phyloP scores from a whole-genome alignment of 805 yeast species.

The Candida sonorensis region DNA sequence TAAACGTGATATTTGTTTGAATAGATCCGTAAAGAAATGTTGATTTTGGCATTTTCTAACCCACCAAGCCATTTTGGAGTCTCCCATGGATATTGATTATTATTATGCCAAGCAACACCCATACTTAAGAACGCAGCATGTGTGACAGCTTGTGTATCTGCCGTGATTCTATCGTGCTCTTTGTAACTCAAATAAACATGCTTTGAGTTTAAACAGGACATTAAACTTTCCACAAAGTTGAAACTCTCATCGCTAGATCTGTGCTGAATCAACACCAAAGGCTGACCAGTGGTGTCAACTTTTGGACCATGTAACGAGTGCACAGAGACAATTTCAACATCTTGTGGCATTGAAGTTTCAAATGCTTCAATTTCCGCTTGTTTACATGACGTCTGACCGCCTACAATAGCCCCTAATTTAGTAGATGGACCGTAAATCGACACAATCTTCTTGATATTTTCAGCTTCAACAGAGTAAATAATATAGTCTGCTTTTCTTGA shows the following conservation, averaged over 20 bases:
- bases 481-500: constrained; percentile 76
- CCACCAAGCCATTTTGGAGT: constrained; percentile 86
- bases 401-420: constrained; percentile 83
- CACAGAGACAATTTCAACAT: constrained; percentile 75
- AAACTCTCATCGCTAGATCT: constrained; percentile 50
- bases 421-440: constrained; percentile 77
- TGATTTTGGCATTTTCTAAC: constrained; percentile 90
- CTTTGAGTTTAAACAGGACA: constrained; percentile 72
- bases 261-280: constrained; percentile 79
- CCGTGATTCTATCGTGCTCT: constrained; percentile 92
- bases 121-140: constrained; percentile 95
- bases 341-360: constrained; percentile 66
- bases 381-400: constrained; percentile 98
- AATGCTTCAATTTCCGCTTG: constrained; percentile 85
- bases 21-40: constrained; percentile 83
- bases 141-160: constrained; percentile 97
- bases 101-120: constrained; percentile 93
- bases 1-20: constrained; percentile 97
- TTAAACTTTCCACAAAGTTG: constrained; percentile 53
- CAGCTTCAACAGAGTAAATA: constrained; percentile 92
- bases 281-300: constrained; percentile 86
- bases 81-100: constrained; percentile 88
- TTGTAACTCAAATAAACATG: constrained; percentile 72
- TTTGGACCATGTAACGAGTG: constrained; percentile 95
- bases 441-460: constrained; percentile 67